A percentile compares a stretch with the other conserved stretches of the same genome.
These are phyloP conservation scores for Gracilaria domingensis DNA, from an alignment of 23 red algal species.

Conservation along the genomic window DNA sequence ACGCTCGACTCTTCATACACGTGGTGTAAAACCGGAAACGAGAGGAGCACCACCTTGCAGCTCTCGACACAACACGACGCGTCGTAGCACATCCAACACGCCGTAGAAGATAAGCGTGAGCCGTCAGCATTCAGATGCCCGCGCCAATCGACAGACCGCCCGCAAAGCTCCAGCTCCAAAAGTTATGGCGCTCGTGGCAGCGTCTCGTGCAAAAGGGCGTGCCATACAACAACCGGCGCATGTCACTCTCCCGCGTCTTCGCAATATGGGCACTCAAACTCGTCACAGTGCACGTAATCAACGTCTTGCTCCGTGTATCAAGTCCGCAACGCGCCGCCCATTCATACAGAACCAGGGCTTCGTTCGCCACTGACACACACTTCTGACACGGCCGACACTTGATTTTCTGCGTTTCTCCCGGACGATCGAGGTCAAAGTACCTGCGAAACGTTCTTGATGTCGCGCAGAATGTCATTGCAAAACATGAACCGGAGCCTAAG, in stretches of 20 bases:
- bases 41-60: no score
- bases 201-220: constrained; percentile 12
- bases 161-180: neutral
- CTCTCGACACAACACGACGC: no score
- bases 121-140: constrained; percentile 9
- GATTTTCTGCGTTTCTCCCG: constrained; percentile 75
- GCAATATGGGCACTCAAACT: neutral
- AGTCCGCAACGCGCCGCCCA: neutral
- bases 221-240: constrained; percentile 23
- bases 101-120: no score
- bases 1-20: no score
- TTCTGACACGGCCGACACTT: constrained; percentile 61
- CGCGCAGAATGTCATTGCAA: constrained; percentile 33
- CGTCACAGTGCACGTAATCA: neutral
- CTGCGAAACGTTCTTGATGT: constrained; percentile 54
- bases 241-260: neutral
- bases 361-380: constrained; percentile 1
- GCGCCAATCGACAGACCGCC: neutral
- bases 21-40: no score
- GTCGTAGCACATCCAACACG: no score
- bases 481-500: constrained; percentile 66
- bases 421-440: constrained; percentile 65
- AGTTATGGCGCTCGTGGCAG: neutral
- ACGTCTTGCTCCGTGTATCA: neutral
- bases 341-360: constrained; percentile 16